These are phyloP conservation scores for Cerrena zonata DNA, from an alignment of 1,284 basidiomycete species.

Conservation along the genomic window DNA sequence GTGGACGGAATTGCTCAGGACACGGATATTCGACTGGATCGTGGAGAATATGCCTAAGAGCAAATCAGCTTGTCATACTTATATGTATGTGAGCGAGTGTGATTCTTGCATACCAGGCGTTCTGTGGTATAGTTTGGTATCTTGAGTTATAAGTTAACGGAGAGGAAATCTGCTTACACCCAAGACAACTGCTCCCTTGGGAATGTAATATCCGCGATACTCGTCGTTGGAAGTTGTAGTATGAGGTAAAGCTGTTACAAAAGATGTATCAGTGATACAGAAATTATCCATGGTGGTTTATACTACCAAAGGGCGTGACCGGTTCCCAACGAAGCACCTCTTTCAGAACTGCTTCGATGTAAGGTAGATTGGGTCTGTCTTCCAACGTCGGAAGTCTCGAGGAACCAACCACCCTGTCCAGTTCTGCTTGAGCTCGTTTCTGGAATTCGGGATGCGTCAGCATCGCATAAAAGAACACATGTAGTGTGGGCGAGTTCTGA, in stretches of 20 bases:
- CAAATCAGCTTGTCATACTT: too few species aligned
- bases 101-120: neutral
- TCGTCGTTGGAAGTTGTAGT: neutral
- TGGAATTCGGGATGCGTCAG: constrained; percentile 20
- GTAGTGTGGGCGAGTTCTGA: neutral
- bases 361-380: constrained; percentile 24
- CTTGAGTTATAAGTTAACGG: neutral
- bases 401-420: constrained; percentile 24
- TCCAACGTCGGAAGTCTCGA: constrained; percentile 25
- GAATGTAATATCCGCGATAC: constrained; percentile 8
- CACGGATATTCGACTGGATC: constrained; percentile 1
- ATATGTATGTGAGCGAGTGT: too few species aligned
- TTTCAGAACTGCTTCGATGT: constrained; percentile 24
- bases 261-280: neutral
- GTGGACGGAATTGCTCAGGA: constrained; percentile 1
- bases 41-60: constrained; percentile 22
- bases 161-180: constrained; percentile 1
- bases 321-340: constrained; percentile 29
- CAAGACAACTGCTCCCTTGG: constrained; percentile 1
- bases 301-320: constrained; percentile 9
- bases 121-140: neutral
- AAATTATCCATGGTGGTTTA: neutral
- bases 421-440: constrained; percentile 23
- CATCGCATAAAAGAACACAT: constrained; percentile 5
- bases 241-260: neutral